These are phyloP conservation scores for Phytophthora melonis DNA, from an alignment of 352 stramenopile species.

Conservation along the genomic window DNA sequence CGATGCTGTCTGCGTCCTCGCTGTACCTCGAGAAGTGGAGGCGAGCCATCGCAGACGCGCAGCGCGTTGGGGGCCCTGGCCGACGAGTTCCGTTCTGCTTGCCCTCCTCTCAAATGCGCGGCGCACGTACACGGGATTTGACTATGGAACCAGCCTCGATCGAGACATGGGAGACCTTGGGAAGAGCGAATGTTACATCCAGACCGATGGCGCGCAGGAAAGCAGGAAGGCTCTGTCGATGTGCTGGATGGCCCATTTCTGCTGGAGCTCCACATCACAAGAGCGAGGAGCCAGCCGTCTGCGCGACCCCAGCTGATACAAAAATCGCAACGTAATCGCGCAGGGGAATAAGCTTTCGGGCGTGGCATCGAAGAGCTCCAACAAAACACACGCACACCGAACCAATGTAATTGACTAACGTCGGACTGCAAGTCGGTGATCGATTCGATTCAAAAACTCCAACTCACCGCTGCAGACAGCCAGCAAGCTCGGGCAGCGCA, in stretches of 20 bases:
- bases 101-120: not conserved
- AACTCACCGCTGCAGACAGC: not conserved
- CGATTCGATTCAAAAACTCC: no score
- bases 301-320: not conserved
- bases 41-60: constrained; percentile 26
- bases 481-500: not conserved
- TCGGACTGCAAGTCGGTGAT: not conserved
- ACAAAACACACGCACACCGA: not conserved
- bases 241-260: constrained; percentile 40
- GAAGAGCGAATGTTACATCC: constrained; percentile 33
- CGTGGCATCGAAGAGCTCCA: constrained; percentile 11
- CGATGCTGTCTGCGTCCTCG: constrained; percentile 27
- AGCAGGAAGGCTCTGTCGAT: constrained; percentile 31
- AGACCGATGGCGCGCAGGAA: constrained; percentile 29
- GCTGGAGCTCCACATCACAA: constrained; percentile 29
- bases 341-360: not conserved
- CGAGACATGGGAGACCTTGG: not conserved
- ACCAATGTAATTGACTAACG: constrained; percentile 6
- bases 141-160: constrained; percentile 9
- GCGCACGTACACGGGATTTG: constrained; percentile 10
- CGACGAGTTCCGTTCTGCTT: constrained; percentile 37
- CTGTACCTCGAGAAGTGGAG: constrained; percentile 38
- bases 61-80: constrained; percentile 5
- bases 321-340: not conserved
- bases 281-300: constrained; percentile 20